Percentiles rank a stretch among this genome's conserved stretches.
Evolutionary conservation across 2,329 filamentous ascomycete genomes (phyloP).

Genomic region (Gyromitra esculenta): DNA sequence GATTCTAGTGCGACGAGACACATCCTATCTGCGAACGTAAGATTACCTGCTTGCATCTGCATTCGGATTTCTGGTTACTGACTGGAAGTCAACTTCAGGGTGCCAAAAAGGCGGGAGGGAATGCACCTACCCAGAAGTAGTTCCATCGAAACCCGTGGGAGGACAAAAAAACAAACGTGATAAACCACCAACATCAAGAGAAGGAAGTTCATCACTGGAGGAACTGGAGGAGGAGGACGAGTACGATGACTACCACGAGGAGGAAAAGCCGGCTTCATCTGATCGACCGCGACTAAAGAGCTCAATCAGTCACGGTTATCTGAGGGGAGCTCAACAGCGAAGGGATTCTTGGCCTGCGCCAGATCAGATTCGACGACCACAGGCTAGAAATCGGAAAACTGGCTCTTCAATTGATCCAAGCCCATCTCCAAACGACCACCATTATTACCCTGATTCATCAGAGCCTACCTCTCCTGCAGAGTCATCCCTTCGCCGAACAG

Average conservation of each 20-base stretch:
- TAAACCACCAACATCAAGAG: conserved; percentile 50
- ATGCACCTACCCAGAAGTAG: conserved; percentile 84
- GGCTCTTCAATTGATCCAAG: conserved; percentile 53
- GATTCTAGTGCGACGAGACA: conserved; percentile 81
- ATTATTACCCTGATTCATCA: conserved; percentile 56
- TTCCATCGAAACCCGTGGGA: conserved; percentile 60
- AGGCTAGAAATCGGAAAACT: conserved; percentile 50
- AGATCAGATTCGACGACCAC: conserved; percentile 43
- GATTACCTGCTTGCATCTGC: conserved; percentile 55
- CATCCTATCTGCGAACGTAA: conserved; percentile 85
- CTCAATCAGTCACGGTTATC: conserved; percentile 50
- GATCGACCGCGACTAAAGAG: conserved; percentile 51
- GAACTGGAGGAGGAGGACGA: conserved; percentile 65
- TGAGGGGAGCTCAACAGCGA: conserved; percentile 46
- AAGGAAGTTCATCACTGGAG: conserved; percentile 64
- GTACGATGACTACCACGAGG: conserved; percentile 55
- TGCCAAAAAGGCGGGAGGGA: conserved; percentile 92
- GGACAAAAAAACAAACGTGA: conserved; percentile 53
- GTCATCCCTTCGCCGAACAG: conserved; percentile 47
- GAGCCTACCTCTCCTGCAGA: conserved; percentile 60
- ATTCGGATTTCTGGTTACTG: conserved; percentile 38
- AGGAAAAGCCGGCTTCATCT: conserved; percentile 49
- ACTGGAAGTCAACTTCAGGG: conserved; percentile 64
- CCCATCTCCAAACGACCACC: conserved; percentile 53
- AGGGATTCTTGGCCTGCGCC: conserved; percentile 54